Evolutionary conservation across 331 rosid genomes (phyloP).

Genomic region (Cydonia oblonga): DNA sequence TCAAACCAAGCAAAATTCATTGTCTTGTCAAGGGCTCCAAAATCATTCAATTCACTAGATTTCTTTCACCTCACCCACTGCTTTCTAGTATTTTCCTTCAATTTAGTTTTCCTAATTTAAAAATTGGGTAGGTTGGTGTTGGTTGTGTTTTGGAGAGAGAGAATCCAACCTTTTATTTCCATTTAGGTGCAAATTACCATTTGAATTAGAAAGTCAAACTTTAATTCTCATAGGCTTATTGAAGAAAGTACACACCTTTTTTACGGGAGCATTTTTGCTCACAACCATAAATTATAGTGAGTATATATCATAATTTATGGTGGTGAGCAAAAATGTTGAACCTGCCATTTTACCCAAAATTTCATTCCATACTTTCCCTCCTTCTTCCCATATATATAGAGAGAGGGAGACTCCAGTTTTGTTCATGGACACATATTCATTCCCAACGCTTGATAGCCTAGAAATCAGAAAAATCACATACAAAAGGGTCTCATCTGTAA

Average conservation of each 20-base stretch:
- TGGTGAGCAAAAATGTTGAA: background rate
- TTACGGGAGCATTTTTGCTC: no score
- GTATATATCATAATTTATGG: accelerated
- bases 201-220: background rate
- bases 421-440: background rate
- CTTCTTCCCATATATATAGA: background rate
- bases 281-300: no score
- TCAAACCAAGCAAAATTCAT: background rate
- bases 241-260: background rate
- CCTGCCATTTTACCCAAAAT: background rate
- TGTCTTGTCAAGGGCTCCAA: background rate
- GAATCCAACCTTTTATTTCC: background rate
- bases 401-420: background rate
- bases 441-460: background rate
- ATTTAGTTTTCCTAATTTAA: background rate
- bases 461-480: background rate
- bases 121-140: background rate
- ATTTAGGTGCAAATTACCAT: background rate
- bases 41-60: background rate
- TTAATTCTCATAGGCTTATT: background rate
- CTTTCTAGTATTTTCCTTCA: background rate
- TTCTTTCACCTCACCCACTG: background rate
- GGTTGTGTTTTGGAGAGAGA: background rate
- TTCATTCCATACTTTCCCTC: background rate
- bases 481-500: background rate